Evolutionary conservation across 331 rosid species (phyloP), one percentile per base, ranked within the genome.

Genomic region (Arachis monticola): DNA sequence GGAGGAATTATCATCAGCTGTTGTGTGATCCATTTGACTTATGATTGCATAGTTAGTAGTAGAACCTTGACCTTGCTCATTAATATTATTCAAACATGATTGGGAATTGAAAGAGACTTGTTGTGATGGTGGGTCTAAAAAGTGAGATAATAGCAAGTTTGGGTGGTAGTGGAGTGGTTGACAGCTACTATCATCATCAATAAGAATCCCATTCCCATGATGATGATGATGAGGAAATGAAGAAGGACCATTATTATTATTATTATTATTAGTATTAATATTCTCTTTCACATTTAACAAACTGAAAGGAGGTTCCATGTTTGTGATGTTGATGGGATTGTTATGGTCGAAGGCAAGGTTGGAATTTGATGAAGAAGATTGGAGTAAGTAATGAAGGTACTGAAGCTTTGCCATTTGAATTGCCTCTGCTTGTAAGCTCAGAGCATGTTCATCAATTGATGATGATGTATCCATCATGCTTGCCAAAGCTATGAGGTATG

Each of bases 91-190:
- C 88, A 85, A 82, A 86, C 88, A 77, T 79, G 94, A 82, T 67
- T 84, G 92, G 27, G 80, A 74, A 76, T 51, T 80, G 90, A 89
- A 84, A 86, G 90, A 77, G 93, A 89, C 88, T 81, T 80, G 89
- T 76, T 81, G 87, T 38, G 41, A 38, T 38, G 41, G 41, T 73
- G 91, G 90, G 84, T 87, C 86, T 80, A 79, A 27, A 64, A 64
- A 64, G 70, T 87, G 75, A 75, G 84, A 55, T 69, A 81, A 55
- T 69, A 81, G 44, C 80, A 77, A 30, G 65, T 32, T 73, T 70
- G 58, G 84, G 75, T 87, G 88, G 75, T 87, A 86, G 88, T 87
- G 93, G 92, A 84, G 97, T 87, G 81, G 95, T 89, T 89, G 95
- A 64, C 88, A 67, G 65, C 62, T 57, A 74, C 47, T 38, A 38